Percentiles rank a stretch among this genome's conserved stretches.
Evolutionary conservation across 495 filamentous ascomycete species (phyloP).

Genomic region (Xylaria bambusicola): DNA sequence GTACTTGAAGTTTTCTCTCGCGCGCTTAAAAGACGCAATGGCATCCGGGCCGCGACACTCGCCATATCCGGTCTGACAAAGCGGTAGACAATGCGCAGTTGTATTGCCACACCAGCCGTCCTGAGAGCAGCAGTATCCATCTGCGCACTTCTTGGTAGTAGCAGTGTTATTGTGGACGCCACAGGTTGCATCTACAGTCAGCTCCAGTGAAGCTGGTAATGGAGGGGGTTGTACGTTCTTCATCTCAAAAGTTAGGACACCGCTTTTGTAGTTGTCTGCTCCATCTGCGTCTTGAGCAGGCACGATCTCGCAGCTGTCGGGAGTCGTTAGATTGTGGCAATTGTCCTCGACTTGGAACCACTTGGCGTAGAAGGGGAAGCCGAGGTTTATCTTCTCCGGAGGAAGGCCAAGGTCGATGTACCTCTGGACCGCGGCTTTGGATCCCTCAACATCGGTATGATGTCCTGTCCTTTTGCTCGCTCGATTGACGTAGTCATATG

Average conservation of each 20-base stretch:
- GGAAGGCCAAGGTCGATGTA: constrained; percentile 57
- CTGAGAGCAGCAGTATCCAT: constrained; percentile 23
- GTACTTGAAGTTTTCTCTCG: constrained; percentile 47
- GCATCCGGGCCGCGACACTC: constrained; percentile 30
- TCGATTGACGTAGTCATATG: constrained; percentile 67
- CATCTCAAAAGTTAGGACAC: constrained; percentile 53
- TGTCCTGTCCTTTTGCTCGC: constrained; percentile 60
- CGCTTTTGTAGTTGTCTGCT: constrained; percentile 57
- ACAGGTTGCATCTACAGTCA: background rate
- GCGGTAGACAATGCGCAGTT: constrained; percentile 20
- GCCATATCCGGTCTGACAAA: constrained; percentile 30
- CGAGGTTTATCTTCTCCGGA: constrained; percentile 61
- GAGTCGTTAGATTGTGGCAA: constrained; percentile 38
- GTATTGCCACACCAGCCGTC: constrained; percentile 30
- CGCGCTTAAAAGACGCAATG: constrained; percentile 37
- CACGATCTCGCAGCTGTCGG: constrained; percentile 56
- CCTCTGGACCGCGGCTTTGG: constrained; percentile 46
- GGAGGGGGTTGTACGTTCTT: constrained; percentile 14
- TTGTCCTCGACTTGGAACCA: constrained; percentile 56
- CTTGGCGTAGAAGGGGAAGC: constrained; percentile 66
- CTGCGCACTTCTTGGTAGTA: constrained; percentile 22
- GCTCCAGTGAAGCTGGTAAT: background rate
- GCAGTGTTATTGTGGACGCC: constrained; percentile 7
- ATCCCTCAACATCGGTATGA: constrained; percentile 53
- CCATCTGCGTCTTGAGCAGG: constrained; percentile 59